Conservation (phyloP, 306 rosid species). For the Prosopis cineraria region DNA sequence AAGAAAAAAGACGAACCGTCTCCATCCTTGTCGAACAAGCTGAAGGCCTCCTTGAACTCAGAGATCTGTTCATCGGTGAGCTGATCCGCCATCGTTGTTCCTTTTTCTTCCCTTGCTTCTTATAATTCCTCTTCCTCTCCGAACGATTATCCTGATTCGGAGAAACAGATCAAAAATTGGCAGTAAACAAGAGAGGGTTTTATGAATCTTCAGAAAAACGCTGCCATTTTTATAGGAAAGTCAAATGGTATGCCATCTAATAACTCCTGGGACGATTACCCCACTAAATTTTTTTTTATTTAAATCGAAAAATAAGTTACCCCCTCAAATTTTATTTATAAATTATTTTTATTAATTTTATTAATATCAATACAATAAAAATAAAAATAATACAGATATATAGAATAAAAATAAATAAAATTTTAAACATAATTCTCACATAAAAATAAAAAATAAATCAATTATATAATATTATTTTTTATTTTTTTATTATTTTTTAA, state of each 20-base stretch:
- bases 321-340: too few species aligned
- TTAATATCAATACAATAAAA: too few species aligned
- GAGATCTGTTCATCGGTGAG: slow-evolving; percentile 82
- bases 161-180: neutral
- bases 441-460: too few species aligned
- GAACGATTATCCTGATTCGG: neutral
- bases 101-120: neutral
- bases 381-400: too few species aligned
- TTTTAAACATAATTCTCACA: too few species aligned
- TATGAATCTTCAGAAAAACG: neutral
- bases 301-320: too few species aligned
- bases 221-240: slow-evolving; percentile 1
- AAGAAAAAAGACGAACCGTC: slow-evolving; percentile 51
- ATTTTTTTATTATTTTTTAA: too few species aligned
- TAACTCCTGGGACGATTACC: neutral
- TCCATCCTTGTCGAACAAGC: slow-evolving; percentile 78
- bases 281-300: neutral
- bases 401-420: too few species aligned
- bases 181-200: neutral
- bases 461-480: too few species aligned
- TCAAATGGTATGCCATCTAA: neutral
- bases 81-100: slow-evolving; percentile 64
- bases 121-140: neutral
- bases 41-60: slow-evolving; percentile 79
- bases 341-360: too few species aligned